Evolutionary conservation across 441 rosid genomes (phyloP), one percentile per base, ranked within the genome.

Genomic region (Pelargonium cotyledonis): DNA sequence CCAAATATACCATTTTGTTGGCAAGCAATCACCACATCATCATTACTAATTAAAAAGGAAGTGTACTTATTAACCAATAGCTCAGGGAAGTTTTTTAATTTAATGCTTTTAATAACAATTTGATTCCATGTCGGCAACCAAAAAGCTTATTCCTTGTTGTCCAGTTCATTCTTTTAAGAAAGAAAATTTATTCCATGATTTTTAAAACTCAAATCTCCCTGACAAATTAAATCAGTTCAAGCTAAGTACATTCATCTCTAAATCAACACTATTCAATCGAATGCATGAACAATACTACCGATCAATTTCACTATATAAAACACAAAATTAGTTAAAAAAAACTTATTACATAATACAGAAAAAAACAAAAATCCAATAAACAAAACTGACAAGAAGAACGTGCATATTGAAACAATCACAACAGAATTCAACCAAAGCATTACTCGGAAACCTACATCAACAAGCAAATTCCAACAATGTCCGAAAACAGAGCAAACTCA

Each of bases 401-500:
- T 18, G 14, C 29, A 57, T 8, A 57, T 8, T 57, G 19, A 21
- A 21, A 57, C 63, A 6, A 47, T 10, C 15, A 47, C 11, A 49
- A 5, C 12, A 53, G 18, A 57, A 26, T 14, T 23, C 58, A 68
- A 38, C 23, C n/a, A 67, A 23, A 67, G 62, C 12, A 53, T 16
- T 47, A 46, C 38, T 7, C 57, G 2, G 0, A 21, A 0, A 15
- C 51, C 12, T 9, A n/a, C n/a, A 9, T 9, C 51, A 43, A n/a
- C 6, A 35, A 62, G 6, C n/a, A 65, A 35, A 31, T 6, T 35
- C 11, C 46, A 40, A 18, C 67, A 65, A 65, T 14, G 40, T 16
- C 11, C 35, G 23, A 5, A 5, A 43, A 5, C 21, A 68, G 5
- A 58, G 9, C 19, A 8, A 47, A 73, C 90, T 82, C 68, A 89